phyloP scores from a whole-genome alignment of 495 filamentous ascomycete genomes.

The Amorphotheca resinae region DNA sequence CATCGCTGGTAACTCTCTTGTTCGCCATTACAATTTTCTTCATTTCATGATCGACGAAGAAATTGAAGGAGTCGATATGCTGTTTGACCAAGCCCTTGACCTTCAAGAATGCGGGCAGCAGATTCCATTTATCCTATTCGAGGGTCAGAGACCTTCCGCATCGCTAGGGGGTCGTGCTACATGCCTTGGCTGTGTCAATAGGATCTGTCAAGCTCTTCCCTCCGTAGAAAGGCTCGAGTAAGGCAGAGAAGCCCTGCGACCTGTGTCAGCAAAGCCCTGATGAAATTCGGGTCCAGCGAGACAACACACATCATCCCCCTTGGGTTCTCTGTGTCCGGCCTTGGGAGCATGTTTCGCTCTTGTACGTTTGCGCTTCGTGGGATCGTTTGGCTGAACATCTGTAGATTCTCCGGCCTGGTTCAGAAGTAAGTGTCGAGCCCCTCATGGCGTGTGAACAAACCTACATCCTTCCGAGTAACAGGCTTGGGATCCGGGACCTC shows the following conservation, averaged over 20 bases:
- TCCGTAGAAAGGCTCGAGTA: slow-evolving; percentile 91
- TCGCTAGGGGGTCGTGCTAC: background rate
- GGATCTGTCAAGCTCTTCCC: slow-evolving; percentile 87
- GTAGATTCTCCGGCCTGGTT: background rate
- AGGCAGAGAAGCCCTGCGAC: slow-evolving; percentile 63
- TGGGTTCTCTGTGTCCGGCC: slow-evolving; percentile 4
- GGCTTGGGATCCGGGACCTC: slow-evolving; percentile 5
- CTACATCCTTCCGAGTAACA: background rate
- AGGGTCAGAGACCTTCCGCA: background rate
- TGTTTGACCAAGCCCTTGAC: slow-evolving; percentile 95
- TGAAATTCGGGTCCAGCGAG: background rate
- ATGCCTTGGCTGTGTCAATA: slow-evolving; percentile 66
- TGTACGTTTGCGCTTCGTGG: slow-evolving; percentile 16
- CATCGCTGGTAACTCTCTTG: slow-evolving; percentile 71
- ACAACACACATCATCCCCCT: slow-evolving; percentile 14
- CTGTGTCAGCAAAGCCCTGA: slow-evolving; percentile 15
- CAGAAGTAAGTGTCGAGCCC: background rate
- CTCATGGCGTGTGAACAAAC: background rate
- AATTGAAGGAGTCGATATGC: slow-evolving; percentile 98
- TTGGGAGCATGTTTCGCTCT: slow-evolving; percentile 12
- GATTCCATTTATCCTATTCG: slow-evolving; percentile 77
- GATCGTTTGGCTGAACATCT: slow-evolving; percentile 1
- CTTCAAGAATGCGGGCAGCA: slow-evolving; percentile 90
- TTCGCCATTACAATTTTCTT: slow-evolving; percentile 93
- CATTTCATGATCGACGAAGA: slow-evolving; percentile 86